phyloP scores from a whole-genome alignment of 164 flowering plant genomes.

The Houttuynia cordata region DNA sequence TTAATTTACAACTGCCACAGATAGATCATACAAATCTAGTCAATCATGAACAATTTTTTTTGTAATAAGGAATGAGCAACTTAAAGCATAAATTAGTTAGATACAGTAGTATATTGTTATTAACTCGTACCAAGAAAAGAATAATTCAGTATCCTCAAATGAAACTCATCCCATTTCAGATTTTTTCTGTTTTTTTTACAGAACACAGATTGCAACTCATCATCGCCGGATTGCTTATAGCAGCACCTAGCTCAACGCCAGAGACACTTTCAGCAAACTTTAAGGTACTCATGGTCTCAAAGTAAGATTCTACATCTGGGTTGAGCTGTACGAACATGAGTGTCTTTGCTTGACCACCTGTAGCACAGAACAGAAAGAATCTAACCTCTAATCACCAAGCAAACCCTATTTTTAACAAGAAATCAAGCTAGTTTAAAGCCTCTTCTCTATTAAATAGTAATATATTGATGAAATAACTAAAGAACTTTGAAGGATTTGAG shows the following conservation, averaged over 20 bases:
- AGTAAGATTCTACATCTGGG: constrained; percentile 63
- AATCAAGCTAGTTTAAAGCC: not conserved
- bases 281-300: constrained; percentile 72
- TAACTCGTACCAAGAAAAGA: too few species aligned
- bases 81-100: too few species aligned
- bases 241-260: constrained; percentile 96
- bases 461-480: constrained; percentile 29
- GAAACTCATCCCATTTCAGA: constrained; percentile 98
- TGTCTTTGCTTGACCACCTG: constrained; percentile 98
- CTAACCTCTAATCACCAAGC: not conserved
- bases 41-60: too few species aligned
- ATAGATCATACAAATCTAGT: too few species aligned
- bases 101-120: too few species aligned
- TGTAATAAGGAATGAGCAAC: too few species aligned
- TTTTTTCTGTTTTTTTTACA: too few species aligned
- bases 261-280: constrained; percentile 98
- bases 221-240: constrained; percentile 74
- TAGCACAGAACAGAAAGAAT: constrained; percentile 1
- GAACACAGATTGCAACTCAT: too few species aligned
- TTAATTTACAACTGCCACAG: too few species aligned
- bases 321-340: constrained; percentile 97
- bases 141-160: too few species aligned
- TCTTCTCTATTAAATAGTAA: too few species aligned
- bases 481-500: constrained; percentile 93
- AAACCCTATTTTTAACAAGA: not conserved